Evolutionary conservation across 495 filamentous ascomycete species (phyloP).

Genomic region (Daldinia caldariorum): DNA sequence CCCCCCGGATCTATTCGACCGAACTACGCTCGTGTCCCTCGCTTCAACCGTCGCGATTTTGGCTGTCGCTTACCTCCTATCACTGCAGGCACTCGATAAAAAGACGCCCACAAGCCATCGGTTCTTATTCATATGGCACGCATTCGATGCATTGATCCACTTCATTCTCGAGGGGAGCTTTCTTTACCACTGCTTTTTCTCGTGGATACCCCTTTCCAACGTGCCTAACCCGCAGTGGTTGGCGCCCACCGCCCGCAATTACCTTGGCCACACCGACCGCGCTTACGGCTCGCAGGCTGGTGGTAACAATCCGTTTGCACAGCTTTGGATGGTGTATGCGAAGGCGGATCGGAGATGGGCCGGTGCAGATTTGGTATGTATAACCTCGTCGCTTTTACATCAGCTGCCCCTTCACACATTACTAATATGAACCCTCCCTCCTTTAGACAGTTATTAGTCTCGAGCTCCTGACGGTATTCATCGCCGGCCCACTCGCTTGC

Average conservation of each 20-base stretch:
- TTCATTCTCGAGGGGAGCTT: constrained; percentile 88
- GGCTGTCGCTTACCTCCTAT: constrained; percentile 55
- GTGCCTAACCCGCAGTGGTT: constrained; percentile 43
- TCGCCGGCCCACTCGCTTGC: constrained; percentile 76
- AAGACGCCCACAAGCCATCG: constrained; percentile 58
- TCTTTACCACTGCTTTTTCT: constrained; percentile 92
- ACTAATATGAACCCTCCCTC: constrained; percentile 21
- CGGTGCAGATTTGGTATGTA: constrained; percentile 70
- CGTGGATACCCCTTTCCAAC: constrained; percentile 59
- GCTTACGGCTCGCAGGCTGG: constrained; percentile 80
- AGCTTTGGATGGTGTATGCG: constrained; percentile 92
- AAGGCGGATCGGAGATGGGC: constrained; percentile 88
- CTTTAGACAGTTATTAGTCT: constrained; percentile 74
- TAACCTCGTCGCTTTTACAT: neutral
- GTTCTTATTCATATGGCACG: constrained; percentile 92
- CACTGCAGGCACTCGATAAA: constrained; percentile 53
- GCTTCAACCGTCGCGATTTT: constrained; percentile 61
- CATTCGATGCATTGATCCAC: constrained; percentile 91
- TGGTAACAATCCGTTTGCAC: constrained; percentile 65
- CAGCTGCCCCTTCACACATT: neutral
- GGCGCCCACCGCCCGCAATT: constrained; percentile 56
- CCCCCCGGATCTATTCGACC: constrained; percentile 60
- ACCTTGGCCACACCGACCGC: constrained; percentile 57
- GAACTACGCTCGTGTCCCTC: constrained; percentile 64
- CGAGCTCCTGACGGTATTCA: constrained; percentile 85